Base-by-base conservation (phyloP, 495 filamentous ascomycete genomes). In the Hypoxylon intermedium region DNA sequence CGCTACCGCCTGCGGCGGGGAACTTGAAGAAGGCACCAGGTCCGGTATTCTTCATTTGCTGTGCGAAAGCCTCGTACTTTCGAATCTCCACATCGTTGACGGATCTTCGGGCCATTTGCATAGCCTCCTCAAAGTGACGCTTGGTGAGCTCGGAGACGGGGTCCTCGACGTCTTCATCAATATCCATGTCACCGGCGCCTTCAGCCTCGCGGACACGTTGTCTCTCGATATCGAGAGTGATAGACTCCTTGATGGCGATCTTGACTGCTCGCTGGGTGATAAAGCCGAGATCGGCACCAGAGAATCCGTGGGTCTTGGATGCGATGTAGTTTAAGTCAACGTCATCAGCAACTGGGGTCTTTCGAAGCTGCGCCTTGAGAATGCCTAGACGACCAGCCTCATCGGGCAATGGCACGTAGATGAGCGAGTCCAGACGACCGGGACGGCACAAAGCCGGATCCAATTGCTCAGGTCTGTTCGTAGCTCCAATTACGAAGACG, bases 191-290 rank as follows among this genome's bases (percentile, higher is more conserved):
- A 53, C 88, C 85, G 51, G 87, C 84, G 59, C 91, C 93, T 59
- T 86, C 89, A 54, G 89, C 92, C 75, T 96, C 94, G 56, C 89
- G 92, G 61, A 86, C 85, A 82, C 95, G 96, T 62, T 80, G 79
- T 59, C 89, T 87, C 80, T 96, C 89, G 60, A 98, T 97, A 50
- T 97, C 93, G 45, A 82, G 71, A 9, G 85, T 77, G 74, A 98
- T 98, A n/a, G 92, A 84, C 77, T 98, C 87, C 84, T 97, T 98
- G 80, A 98, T 98, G 60, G 94, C 94, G 65, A 98, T 87, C 85
- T 98, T 98, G 82, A 97, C 93, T 58, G 94, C 94, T 71, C 94
- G 92, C 80, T 98, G 94, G 18, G 94, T 96, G 72, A 98, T 90
- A 82, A 97, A 98, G 65, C 93, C 95, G 74, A 98, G 86, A 89